Conservation (phyloP, 805 yeast species). For the Metschnikowia orientalis region DNA sequence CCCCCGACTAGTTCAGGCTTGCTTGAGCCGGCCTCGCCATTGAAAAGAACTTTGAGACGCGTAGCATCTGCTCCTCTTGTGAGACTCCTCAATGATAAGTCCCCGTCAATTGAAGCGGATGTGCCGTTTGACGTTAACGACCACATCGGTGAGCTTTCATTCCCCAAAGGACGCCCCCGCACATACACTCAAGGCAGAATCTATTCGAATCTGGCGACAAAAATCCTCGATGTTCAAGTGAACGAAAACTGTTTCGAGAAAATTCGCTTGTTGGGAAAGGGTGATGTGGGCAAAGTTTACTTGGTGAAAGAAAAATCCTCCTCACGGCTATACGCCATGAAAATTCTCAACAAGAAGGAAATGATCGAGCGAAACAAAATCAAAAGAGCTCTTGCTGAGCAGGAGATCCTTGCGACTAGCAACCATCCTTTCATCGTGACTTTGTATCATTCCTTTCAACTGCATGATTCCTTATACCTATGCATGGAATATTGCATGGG, state of each 20-base stretch:
- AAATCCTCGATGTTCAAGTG: constrained; percentile 73
- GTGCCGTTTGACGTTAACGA: constrained; percentile 42
- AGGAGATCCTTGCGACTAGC: constrained; percentile 89
- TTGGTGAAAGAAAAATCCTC: constrained; percentile 79
- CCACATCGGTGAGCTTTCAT: constrained; percentile 42
- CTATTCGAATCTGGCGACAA: constrained; percentile 72
- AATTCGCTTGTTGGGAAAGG: constrained; percentile 86
- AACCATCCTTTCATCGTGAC: constrained; percentile 98
- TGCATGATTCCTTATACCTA: constrained; percentile 82
- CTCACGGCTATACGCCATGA: constrained; percentile 83
- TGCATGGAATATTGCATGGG: constrained; percentile 99
- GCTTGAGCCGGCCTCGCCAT: constrained; percentile 17
- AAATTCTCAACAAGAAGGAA: constrained; percentile 81
- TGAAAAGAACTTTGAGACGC: constrained; percentile 51
- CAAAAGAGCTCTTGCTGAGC: constrained; percentile 93
- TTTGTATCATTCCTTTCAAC: constrained; percentile 89
- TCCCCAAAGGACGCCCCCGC: constrained; percentile 32
- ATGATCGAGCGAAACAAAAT: constrained; percentile 95
- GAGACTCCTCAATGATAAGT: constrained; percentile 25
- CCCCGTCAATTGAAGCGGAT: constrained; percentile 19
- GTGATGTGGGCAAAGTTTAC: constrained; percentile 97
- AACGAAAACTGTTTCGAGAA: constrained; percentile 85
- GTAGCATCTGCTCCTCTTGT: constrained; percentile 84
- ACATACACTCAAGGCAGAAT: constrained; percentile 48
- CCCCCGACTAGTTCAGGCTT: constrained; percentile 1